These are phyloP conservation scores for Trifolium pratense DNA, from an alignment of 306 rosid genomes.

Conservation along the genomic window DNA sequence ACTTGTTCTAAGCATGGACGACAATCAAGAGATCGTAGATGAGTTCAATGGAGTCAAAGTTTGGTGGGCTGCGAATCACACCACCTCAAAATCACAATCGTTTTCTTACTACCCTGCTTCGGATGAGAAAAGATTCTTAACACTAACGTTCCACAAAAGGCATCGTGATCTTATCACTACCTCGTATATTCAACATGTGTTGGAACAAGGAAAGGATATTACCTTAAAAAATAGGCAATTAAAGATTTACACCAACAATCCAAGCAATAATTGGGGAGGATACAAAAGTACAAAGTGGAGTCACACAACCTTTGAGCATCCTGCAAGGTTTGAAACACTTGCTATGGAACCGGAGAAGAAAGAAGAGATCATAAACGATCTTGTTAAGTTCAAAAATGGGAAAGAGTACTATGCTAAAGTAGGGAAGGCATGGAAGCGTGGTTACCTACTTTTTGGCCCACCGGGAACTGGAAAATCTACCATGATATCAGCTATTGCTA, in stretches of 20 bases:
- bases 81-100: not conserved
- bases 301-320: constrained; percentile 60
- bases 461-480: constrained; percentile 69
- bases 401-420: constrained; percentile 55
- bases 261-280: too few relatives aligned
- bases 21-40: not conserved
- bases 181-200: constrained; percentile 47
- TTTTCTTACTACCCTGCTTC: not conserved
- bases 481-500: constrained; percentile 69
- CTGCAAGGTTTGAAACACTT: constrained; percentile 52
- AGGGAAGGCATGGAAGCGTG: constrained; percentile 71
- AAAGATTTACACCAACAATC: constrained; percentile 57
- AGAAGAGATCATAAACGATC: constrained; percentile 48
- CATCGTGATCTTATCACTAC: constrained; percentile 36
- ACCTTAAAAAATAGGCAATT: constrained; percentile 43
- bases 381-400: constrained; percentile 45
- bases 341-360: constrained; percentile 66
- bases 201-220: constrained; percentile 40
- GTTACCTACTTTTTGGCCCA: constrained; percentile 60
- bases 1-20: not conserved
- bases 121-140: not conserved
- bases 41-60: constrained; percentile 2
- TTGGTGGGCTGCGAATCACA: constrained; percentile 5
- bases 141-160: constrained; percentile 51
- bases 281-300: constrained; percentile 51